Percentiles rank a stretch among this genome's conserved stretches.
Evolutionary conservation across 768 basidiomycete genomes (phyloP).

Genomic region (Kwoniella bestiolae): DNA sequence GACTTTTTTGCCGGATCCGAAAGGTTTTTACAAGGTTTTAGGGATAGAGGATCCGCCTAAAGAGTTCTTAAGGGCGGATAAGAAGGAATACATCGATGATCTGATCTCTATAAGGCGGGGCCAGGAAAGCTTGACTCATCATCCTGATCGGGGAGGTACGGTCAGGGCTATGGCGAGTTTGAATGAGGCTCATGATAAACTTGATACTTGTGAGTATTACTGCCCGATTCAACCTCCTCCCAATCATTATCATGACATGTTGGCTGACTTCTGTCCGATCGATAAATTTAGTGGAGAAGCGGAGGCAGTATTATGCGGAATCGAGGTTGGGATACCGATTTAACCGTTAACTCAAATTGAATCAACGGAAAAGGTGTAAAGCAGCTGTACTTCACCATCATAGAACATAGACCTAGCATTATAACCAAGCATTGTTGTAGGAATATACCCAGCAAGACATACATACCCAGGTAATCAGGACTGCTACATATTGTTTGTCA

Average conservation of each 20-base stretch:
- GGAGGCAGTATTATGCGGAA: slow-evolving; percentile 2
- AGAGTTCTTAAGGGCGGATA: slow-evolving; percentile 14
- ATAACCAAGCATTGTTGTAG: not conserved
- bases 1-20: slow-evolving; percentile 19
- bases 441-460: not conserved
- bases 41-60: slow-evolving; percentile 11
- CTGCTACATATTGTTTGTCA: not conserved
- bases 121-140: not conserved
- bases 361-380: not conserved
- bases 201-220: slow-evolving; percentile 20
- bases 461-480: not conserved
- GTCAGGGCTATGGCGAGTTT: not conserved
- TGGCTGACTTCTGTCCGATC: no score
- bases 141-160: slow-evolving; percentile 19
- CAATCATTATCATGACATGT: no score
- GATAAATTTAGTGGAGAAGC: not conserved
- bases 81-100: slow-evolving; percentile 18
- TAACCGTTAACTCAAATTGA: not conserved
- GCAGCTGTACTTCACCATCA: not conserved
- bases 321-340: not conserved
- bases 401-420: not conserved
- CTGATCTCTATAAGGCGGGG: not conserved
- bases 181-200: slow-evolving; percentile 2
- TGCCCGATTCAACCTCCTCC: no score
- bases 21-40: slow-evolving; percentile 17